Evolutionary conservation across 257 asterid genomes (phyloP), one percentile per base, ranked within the genome.

Genomic region (Euphrasia confusa): DNA sequence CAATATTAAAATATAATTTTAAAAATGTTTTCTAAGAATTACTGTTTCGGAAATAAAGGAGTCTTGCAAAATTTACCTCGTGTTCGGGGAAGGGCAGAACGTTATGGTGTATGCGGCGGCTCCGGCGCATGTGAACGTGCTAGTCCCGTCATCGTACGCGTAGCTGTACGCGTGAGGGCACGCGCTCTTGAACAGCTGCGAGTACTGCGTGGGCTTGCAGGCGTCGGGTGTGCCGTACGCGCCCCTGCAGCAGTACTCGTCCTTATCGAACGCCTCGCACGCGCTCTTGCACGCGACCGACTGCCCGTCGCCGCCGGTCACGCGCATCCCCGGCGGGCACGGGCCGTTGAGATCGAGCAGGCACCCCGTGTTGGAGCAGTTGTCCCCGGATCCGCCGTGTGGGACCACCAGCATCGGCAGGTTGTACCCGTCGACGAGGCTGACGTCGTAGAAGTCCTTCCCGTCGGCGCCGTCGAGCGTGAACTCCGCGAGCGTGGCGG

Each of bases 151-250:
- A 48, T 89, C 96, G 47, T 85, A 89, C 4, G 96, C 96, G 42
- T 82, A 89, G 67, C 96, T 89, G 56, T 89, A 89, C 2, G 96
- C 95, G 32, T 70, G 73, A 0, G 96, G 96, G 64, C 96, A 89
- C 15, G 87, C 95, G 33, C 47, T 74, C 71, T 89, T 89, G 55
- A 89, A 89, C 24, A 61, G 21, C 68, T 13, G 47, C 58, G 96
- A 79, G 71, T 86, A 86, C 40, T 3, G 71, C 12, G 27, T 78
- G 47, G 96, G 95, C 78, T 75, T 78, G 71, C 96, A 89, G 0
- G 75, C 78, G 1, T 75, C 80, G 4, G 96, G 96, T 1, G 74
- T 77, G 14, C 61, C 76, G 64, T 72, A 75, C 64, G 78, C 85
- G 21, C 88, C 95, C 8, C 85, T 79, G 73, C 95, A 85, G 65